Conservation (phyloP, 1,284 basidiomycete species). For the Exobasidium cylindrosporum region DNA sequence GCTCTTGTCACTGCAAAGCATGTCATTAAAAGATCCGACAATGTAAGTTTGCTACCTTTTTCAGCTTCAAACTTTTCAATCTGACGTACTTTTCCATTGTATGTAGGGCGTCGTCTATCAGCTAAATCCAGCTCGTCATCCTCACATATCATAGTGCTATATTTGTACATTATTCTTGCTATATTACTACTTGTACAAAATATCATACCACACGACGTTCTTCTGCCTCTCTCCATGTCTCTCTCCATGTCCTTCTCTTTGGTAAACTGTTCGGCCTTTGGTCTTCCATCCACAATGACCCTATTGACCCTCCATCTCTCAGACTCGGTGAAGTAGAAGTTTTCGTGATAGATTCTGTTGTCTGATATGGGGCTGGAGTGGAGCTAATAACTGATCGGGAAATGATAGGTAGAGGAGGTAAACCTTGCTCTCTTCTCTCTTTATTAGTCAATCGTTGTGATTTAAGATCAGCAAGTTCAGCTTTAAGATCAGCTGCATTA, state of each 20-base stretch:
- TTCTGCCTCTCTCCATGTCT: conserved; percentile 23
- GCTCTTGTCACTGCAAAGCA: conserved; percentile 83
- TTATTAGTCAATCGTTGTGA: conserved; percentile 30
- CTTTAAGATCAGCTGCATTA: conserved; percentile 26
- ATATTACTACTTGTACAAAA: not conserved
- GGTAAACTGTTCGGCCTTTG: not conserved
- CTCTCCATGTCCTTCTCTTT: conserved; percentile 22
- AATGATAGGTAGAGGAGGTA: not conserved
- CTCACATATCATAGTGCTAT: not conserved
- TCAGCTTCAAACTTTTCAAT: not conserved
- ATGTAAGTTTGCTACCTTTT: conserved; percentile 50
- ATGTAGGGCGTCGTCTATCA: conserved; percentile 48
- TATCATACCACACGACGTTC: conserved; percentile 31
- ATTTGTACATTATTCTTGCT: conserved; percentile 2
- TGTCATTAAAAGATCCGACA: conserved; percentile 64
- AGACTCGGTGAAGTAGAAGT: not conserved
- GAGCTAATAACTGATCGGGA: no score
- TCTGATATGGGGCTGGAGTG: no score
- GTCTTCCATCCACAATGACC: not conserved
- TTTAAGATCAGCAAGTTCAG: conserved; percentile 34
- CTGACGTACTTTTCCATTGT: not conserved
- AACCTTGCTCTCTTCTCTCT: conserved; percentile 5
- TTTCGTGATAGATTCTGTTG: not conserved
- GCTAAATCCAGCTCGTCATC: conserved; percentile 37
- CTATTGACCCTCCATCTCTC: not conserved